Percentiles rank a stretch among this genome's conserved stretches.
These are phyloP conservation scores for Blastobotrys elegans DNA, from an alignment of 1,139 yeast genomes.

Conservation along the genomic window DNA sequence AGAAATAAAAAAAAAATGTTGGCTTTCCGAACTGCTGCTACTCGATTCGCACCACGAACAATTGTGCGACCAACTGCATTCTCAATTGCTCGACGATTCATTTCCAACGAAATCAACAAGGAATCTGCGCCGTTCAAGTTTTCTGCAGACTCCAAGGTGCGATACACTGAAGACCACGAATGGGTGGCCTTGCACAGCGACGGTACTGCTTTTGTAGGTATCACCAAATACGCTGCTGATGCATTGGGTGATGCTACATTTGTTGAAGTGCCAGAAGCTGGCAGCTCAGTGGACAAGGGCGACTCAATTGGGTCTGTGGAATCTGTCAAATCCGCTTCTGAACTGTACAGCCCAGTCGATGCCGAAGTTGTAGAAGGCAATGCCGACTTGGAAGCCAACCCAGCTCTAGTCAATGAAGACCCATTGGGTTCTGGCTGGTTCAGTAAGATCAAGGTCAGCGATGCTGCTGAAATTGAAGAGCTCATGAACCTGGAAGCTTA, in stretches of 20 bases:
- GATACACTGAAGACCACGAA: conserved; percentile 89
- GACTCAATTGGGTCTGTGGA: conserved; percentile 92
- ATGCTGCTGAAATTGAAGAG: conserved; percentile 39
- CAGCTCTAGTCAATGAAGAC: conserved; percentile 76
- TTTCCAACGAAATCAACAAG: conserved; percentile 46
- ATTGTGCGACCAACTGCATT: conserved; percentile 14
- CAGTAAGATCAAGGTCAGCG: conserved; percentile 60
- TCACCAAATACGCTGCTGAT: conserved; percentile 92
- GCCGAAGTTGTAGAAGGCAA: conserved; percentile 78
- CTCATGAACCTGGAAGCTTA: conserved; percentile 57
- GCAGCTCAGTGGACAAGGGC: conserved; percentile 60
- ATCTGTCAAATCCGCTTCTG: conserved; percentile 90
- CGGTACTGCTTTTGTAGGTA: conserved; percentile 73
- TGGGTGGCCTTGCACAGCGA: conserved; percentile 88
- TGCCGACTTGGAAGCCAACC: conserved; percentile 57
- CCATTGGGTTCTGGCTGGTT: conserved; percentile 96
- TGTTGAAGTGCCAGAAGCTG: conserved; percentile 83
- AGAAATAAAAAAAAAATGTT: conserved; percentile 10
- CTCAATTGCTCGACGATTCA: conserved; percentile 16
- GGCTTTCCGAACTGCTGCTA: conserved; percentile 18
- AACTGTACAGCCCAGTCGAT: conserved; percentile 81
- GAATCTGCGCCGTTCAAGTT: conserved; percentile 50
- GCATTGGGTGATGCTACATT: conserved; percentile 98
- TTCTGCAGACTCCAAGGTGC: conserved; percentile 41
- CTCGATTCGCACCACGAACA: conserved; percentile 12